Base-by-base conservation (phyloP, 495 filamentous ascomycete genomes). In the Penicillium dipodomyicola region DNA sequence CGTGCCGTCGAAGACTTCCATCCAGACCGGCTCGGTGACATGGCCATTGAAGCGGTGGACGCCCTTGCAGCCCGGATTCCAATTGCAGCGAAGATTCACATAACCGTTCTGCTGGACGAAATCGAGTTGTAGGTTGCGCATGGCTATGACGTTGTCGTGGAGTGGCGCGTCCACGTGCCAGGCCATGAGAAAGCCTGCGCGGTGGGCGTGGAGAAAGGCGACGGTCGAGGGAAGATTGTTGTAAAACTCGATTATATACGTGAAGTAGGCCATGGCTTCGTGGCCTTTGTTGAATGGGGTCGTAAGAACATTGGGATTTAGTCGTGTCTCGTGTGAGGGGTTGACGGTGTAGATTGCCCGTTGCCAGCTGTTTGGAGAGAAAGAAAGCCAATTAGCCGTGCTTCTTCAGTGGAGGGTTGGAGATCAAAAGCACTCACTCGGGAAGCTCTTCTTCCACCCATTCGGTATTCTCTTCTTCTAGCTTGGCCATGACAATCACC, bases 231-330 rank as follows among this genome's bases (percentile, higher is more conserved):
- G 84, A 22, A 91, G 77, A 15, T 70, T 54, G 60, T 89, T 68
- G 73, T 90, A 92, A 70, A 85, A 72, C 62, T 90, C 84, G 60
- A 88, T 83, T 56, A 92, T 77, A 66, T 88, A 90, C 46, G 80
- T 85, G 14, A 89, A 75, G 67, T 92, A 92, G 29, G 84, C 80
- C 79, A 90, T 85, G 10, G 84, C 85, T 67, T 92, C 88, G 60
- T 90, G 83, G 43, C 88, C 88, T 71, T 91, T 91, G 62, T 89
- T 89, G 11, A 63, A n/a, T 12, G 67, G 62, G 0, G 68, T 78
- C 51, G 64, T 79, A 58, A 75, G 71, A 15, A 54, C 49, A 5
- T 61, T 20, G 14, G 54, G 50, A 72, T 81, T 15, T 74, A 80
- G 29, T 78, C 77, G 72, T 14, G 71, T 71, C 7, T 79, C 80